Base-by-base conservation (phyloP, 495 filamentous ascomycete species). In the Talaromyces proteolyticus region DNA sequence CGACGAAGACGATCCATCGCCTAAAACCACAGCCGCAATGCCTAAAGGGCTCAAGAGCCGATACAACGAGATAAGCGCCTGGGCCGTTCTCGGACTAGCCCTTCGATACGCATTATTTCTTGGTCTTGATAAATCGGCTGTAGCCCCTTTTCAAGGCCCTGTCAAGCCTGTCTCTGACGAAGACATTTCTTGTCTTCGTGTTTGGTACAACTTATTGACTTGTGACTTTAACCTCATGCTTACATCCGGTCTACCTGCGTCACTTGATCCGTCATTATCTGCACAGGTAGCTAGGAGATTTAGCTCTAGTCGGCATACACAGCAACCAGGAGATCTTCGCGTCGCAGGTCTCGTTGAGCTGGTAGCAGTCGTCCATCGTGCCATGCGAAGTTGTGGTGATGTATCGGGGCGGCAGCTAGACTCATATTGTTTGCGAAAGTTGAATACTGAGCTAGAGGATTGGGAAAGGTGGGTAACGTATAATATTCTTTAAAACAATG, bases 211-310 rank as follows among this genome's bases (percentile, higher is more conserved):
- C 18, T 36, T 59, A 50, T 34, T 59, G 0, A 59, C 49, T 0
- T 56, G 53, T 34, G 54, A 53, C 50, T 56, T 56, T 18, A 59
- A 59, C 16, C 26, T 59, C 5, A 59, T 59, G 56, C 51, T 59
- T 0, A 56, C 50, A 10, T 56, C 53, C 0, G 56, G 56, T 20
- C 39, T 56, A 42, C 56, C 56, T 29, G 53, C 53, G 6, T 56
- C 53, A 10, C 19, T 55, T 2, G 50, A 59, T 25, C 53, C 53
- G 11, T 23, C 16, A 4, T 18, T 48, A 4, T 53, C 53, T 4
- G 46, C 49, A 8, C 38, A 51, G 20, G 50, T 56, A 0, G 50
- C 53, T 11, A 40, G 18, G 16, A 44, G 18, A 2, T 59, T 56
- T 44, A 38, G 44, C 21, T 56, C 50, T 7, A 29, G 24, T 36